Evolutionary conservation across 441 rosid genomes (phyloP), one percentile per base, ranked within the genome.

Genomic region (Aquilaria agallochum): DNA sequence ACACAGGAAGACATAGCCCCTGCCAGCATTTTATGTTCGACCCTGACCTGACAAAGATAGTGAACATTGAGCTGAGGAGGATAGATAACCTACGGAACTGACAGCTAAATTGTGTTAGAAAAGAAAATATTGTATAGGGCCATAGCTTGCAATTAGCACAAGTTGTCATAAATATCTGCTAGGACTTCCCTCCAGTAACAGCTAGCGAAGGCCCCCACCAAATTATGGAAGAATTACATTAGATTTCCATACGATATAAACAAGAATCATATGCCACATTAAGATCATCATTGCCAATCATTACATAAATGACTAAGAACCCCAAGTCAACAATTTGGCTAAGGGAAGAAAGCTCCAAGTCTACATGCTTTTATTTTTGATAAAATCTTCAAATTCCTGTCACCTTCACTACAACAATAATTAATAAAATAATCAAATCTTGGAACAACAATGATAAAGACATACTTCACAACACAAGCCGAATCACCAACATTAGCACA

Each of bases 401-500:
- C 45, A 40, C 9, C 9, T 14, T 11, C 32, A 15, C 36, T 33
- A 33, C 32, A 2, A 62, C 44, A 7, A 4, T 30, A 52, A 40
- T 10, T 31, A 42, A 9, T 30, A 47, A 13, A n/a, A 59, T 31
- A 9, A 33, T 33, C 36, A 49, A 55, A 53, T 47, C 53, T 63
- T 14, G 20, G 9, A 46, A 62, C 63, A 51, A 63, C 14, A 68
- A 76, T 61, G 65, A 60, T 12, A 59, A 34, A 73, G 59, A 69
- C 98, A 27, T 92, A 92, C 99, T 80, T 76, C 63, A 90, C 72
- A 55, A 88, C 67, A 71, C 98, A 95, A 56, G 91, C 95, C 55
- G 99, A 92, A 74, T 92, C 99, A 61, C 99, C 99, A 62, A 92
- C 78, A 68, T 95, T 95, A 48, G 97, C 99, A 79, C 99, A 95